These are phyloP conservation scores for Pueraria montana DNA, from an alignment of 306 rosid species.

Conservation along the genomic window DNA sequence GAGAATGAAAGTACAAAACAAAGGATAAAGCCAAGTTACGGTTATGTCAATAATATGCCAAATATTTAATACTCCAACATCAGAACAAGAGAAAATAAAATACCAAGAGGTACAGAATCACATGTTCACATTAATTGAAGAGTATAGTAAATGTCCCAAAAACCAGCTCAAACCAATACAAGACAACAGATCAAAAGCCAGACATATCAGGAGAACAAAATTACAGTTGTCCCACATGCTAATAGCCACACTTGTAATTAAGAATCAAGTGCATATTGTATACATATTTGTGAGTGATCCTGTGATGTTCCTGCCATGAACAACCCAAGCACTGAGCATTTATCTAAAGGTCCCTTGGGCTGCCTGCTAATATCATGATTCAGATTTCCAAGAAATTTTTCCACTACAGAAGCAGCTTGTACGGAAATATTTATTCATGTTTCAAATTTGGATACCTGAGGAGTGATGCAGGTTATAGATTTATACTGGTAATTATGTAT, in stretches of 20 bases:
- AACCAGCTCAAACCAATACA: constrained; percentile 19
- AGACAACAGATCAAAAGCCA: constrained; percentile 30
- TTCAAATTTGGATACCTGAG: background rate
- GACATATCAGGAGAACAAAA: constrained; percentile 27
- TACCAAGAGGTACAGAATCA: background rate
- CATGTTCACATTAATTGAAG: constrained; percentile 14
- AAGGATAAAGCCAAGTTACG: constrained; percentile 6
- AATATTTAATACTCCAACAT: constrained; percentile 4
- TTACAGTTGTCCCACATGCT: background rate
- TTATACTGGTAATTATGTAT: background rate
- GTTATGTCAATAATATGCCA: background rate
- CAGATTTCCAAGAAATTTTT: background rate
- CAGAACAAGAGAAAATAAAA: constrained; percentile 29
- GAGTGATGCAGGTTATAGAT: constrained; percentile 18
- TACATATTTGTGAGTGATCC: background rate
- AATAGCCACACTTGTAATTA: constrained; percentile 23
- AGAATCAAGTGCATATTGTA: constrained; percentile 19
- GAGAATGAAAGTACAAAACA: background rate
- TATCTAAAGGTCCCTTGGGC: background rate
- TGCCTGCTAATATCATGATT: constrained; percentile 12
- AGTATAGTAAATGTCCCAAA: background rate
- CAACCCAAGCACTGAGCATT: constrained; percentile 16
- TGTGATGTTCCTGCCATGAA: constrained; percentile 18
- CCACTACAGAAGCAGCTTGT: background rate
- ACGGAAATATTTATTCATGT: background rate